phyloP scores from a whole-genome alignment of 2,329 filamentous ascomycete species.

The Peltaster fructicola region DNA sequence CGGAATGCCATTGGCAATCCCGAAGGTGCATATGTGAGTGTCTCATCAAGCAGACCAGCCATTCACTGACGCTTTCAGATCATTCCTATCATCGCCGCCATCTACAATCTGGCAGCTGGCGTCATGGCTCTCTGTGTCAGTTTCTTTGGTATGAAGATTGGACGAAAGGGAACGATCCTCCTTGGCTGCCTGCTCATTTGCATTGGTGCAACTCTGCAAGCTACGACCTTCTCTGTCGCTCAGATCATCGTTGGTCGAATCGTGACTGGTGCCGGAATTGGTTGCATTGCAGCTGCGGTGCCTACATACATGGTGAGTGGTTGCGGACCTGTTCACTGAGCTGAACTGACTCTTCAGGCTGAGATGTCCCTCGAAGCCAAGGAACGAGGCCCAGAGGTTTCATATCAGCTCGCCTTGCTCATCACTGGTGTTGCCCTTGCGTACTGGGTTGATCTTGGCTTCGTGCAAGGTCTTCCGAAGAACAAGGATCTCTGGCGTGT shows the following conservation, averaged over 20 bases:
- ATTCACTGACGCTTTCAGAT: conserved; percentile 10
- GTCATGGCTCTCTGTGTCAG: conserved; percentile 8
- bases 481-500: conserved; percentile 17
- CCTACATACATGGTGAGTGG: conserved; percentile 17
- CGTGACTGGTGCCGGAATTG: conserved; percentile 12
- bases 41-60: too few relatives aligned
- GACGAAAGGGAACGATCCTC: conserved; percentile 13
- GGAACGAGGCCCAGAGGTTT: conserved; percentile 16
- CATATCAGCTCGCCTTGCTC: conserved; percentile 10
- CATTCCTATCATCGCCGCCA: conserved; percentile 12
- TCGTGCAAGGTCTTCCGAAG: conserved; percentile 11
- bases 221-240: conserved; percentile 13
- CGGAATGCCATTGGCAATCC: conserved; percentile 24
- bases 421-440: conserved; percentile 13
- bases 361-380: conserved; percentile 14
- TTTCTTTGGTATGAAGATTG: conserved; percentile 14
- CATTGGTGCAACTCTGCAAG: conserved; percentile 16
- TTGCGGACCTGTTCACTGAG: too few relatives aligned
- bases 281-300: conserved; percentile 15
- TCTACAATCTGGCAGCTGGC: conserved; percentile 11
- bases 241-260: conserved; percentile 17
- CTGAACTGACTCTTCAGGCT: too few relatives aligned
- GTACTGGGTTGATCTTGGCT: conserved; percentile 15
- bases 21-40: conserved; percentile 23
- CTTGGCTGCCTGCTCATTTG: conserved; percentile 15